Evolutionary conservation across 805 yeast genomes (phyloP), one percentile per base, ranked within the genome.

Genomic region (Myxozyma melibiosi): DNA sequence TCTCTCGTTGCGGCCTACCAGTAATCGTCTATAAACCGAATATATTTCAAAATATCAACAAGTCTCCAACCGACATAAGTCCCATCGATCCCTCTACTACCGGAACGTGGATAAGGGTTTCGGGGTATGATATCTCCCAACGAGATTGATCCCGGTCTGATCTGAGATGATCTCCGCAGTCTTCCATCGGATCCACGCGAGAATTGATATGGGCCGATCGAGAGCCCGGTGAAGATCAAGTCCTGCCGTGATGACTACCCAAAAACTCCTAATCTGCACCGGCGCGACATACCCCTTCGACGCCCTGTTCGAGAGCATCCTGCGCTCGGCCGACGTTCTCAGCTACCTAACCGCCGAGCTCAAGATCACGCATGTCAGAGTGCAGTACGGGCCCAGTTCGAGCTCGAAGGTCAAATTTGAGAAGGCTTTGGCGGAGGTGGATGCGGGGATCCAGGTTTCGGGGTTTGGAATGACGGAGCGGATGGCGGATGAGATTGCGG

Each of bases 221-320:
- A n/a, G n/a, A n/a, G n/a, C 40, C 40, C 16, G 42, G 16, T 16
- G 7, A 39, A 4, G 42, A 39, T 18, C 42, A 20, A 37, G 16
- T 37, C 22, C 3, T 37, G 9, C 20, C 3, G 18, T 22, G 18
- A 45, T 45, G 50, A 45, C 31, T 20, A 13, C 14, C n/a, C 39
- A 27, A n/a, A 35, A 14, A 20, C 34, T 66, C 18, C 64, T 91
- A 33, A 85, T 91, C 4, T 85, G 95, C 0, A 86, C 95, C 2
- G 98, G 98, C 0, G 97, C 97, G 1, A 91, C 97, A 0, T 91
- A 87, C 20, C 86, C 96, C 0, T 92, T 92, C 68, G 76, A 78
- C 9, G 73, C 68, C 16, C 78, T 92, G 14, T 71, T 92, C 1
- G 70, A 70, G n/a, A 68, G 75, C 7, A 70, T 81, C 0, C 62